phyloP scores from a whole-genome alignment of 2,329 filamentous ascomycete genomes.

The Aspergillus aculeatus region DNA sequence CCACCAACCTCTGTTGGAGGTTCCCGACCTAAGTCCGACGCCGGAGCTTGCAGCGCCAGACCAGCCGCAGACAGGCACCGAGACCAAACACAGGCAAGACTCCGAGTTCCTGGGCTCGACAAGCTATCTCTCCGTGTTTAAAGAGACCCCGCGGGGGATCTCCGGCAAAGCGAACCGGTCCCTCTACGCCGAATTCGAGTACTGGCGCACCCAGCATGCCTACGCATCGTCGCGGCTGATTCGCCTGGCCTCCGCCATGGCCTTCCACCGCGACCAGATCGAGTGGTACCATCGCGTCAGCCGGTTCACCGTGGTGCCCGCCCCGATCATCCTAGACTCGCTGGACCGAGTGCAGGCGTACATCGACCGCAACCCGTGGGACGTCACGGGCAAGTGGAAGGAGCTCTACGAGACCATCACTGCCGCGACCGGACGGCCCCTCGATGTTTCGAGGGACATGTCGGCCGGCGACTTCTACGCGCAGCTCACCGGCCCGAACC shows the following conservation, averaged over 20 bases:
- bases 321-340: neutral
- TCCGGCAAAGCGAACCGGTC: neutral
- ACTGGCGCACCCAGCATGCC: neutral
- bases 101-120: slow-evolving; percentile 1
- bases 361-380: neutral
- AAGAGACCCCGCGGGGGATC: neutral
- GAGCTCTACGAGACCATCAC: neutral
- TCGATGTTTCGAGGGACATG: neutral
- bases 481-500: slow-evolving; percentile 2
- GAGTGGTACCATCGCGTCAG: neutral
- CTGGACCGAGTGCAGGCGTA: neutral
- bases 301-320: slow-evolving; percentile 3
- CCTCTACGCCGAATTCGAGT: neutral
- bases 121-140: slow-evolving; percentile 5
- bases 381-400: neutral
- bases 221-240: slow-evolving; percentile 1
- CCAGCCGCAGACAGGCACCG: neutral
- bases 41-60: neutral
- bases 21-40: neutral
- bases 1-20: neutral
- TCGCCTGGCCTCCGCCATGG: neutral
- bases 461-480: slow-evolving; percentile 5
- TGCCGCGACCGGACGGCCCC: neutral
- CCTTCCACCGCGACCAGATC: slow-evolving; percentile 3
- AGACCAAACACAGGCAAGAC: neutral